These are phyloP conservation scores for Paraconiothyrium sp. DNA, from an alignment of 2,329 filamentous ascomycete genomes.

Conservation along the genomic window DNA sequence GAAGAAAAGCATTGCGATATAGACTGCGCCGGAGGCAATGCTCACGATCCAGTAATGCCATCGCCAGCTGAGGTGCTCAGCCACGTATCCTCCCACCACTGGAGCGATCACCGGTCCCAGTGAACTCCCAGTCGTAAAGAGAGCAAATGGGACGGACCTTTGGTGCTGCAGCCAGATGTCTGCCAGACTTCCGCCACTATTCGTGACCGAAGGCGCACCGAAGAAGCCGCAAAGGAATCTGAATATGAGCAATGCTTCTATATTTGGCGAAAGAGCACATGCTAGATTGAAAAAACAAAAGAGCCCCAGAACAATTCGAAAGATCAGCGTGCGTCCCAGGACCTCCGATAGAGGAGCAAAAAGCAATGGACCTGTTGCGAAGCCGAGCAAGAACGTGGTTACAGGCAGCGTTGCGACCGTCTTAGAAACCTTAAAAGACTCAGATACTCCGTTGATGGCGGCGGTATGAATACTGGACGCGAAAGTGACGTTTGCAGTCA, in stretches of 20 bases:
- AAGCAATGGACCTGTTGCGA: conserved; percentile 39
- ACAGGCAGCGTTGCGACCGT: conserved; percentile 31
- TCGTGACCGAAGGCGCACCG: conserved; percentile 17
- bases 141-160: conserved; percentile 16
- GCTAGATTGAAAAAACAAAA: conserved; percentile 8
- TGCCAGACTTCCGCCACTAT: conserved; percentile 17
- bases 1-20: conserved; percentile 46
- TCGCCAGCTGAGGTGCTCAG: conserved; percentile 14
- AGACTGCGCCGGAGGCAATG: conserved; percentile 14
- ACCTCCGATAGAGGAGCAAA: conserved; percentile 64
- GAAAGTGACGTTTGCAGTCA: conserved; percentile 24
- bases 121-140: conserved; percentile 18
- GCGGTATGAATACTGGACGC: conserved; percentile 18
- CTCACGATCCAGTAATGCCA: conserved; percentile 19
- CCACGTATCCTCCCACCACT: conserved; percentile 14
- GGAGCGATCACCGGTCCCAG: conserved; percentile 15
- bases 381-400: conserved; percentile 43
- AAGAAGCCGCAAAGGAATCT: conserved; percentile 13
- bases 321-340: conserved; percentile 17
- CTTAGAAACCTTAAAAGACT: conserved; percentile 5
- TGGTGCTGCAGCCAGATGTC: conserved; percentile 17
- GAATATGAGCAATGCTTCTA: conserved; percentile 6
- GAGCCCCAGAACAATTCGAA: not conserved
- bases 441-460: conserved; percentile 13
- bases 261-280: conserved; percentile 10